Conservation (phyloP, 495 filamentous ascomycete genomes). For the Bathelium albidoporum region DNA sequence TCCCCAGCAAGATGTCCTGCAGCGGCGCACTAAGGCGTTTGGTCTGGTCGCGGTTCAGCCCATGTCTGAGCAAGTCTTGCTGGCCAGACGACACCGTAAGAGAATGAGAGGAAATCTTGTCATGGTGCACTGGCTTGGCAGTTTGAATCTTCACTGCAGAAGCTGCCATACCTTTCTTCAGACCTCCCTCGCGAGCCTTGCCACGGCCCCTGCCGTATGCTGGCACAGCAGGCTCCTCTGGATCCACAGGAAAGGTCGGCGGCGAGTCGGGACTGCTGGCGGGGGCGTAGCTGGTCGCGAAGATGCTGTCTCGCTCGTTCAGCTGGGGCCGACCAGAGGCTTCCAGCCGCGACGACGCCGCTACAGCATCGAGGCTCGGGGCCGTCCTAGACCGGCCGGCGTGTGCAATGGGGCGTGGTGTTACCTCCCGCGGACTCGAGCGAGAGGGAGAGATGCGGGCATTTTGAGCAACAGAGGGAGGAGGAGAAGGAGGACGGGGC, state of each 20-base stretch:
- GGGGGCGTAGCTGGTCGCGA: slow-evolving; percentile 49
- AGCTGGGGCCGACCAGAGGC: slow-evolving; percentile 37
- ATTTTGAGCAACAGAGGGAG: not conserved
- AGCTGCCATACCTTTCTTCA: slow-evolving; percentile 13
- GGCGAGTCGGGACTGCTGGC: slow-evolving; percentile 38
- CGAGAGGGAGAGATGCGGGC: not conserved
- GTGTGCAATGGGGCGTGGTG: not conserved
- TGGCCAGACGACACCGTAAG: not conserved
- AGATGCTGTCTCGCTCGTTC: slow-evolving; percentile 54
- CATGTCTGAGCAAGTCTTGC: not conserved
- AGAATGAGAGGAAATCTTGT: slow-evolving; percentile 1
- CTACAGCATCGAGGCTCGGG: not conserved
- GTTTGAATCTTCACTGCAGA: slow-evolving; percentile 17
- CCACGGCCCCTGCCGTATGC: not conserved
- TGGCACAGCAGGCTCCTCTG: not conserved
- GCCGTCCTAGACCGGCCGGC: slow-evolving; percentile 1
- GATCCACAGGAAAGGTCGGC: not conserved
- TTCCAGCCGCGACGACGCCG: not conserved
- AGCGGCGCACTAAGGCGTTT: not conserved
- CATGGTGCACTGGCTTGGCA: slow-evolving; percentile 12
- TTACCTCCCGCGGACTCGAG: slow-evolving; percentile 1
- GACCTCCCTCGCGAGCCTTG: not conserved
- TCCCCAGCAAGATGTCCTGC: not conserved
- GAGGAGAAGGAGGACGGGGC: not conserved
- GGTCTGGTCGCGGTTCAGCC: not conserved